Evolutionary conservation across 208 protist species (phyloP).

Genomic region (Leishmania arabica): DNA sequence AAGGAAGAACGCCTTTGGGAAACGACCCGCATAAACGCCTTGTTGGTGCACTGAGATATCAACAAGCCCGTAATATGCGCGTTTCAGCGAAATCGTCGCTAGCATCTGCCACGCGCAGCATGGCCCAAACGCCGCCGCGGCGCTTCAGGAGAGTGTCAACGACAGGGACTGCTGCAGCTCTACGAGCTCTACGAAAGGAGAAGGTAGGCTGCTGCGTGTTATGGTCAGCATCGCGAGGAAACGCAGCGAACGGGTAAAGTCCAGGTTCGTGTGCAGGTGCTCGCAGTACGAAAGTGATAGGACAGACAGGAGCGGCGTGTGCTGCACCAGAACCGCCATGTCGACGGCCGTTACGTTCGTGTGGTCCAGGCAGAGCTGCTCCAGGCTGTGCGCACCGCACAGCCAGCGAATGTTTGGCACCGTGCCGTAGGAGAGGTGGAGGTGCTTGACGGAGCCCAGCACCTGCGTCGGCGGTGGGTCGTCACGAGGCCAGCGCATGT

Average conservation of each 20-base stretch:
- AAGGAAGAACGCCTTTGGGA: not conserved
- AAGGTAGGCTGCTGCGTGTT: conserved; percentile 26
- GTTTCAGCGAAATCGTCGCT: not conserved
- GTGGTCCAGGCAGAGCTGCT: conserved; percentile 41
- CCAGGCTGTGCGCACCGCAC: conserved; percentile 22
- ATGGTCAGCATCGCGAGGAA: conserved; percentile 23
- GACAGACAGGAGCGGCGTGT: conserved; percentile 26
- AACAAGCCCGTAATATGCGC: too few species aligned
- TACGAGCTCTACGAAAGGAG: conserved; percentile 1
- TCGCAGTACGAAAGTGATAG: conserved; percentile 42
- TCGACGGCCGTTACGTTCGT: conserved; percentile 44
- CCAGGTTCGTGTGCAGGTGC: conserved; percentile 35
- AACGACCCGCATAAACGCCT: not conserved
- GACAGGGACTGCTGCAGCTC: conserved; percentile 10
- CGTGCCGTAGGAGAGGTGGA: conserved; percentile 26
- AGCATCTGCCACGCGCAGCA: not conserved
- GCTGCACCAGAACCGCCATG: conserved; percentile 26
- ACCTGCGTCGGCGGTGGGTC: conserved; percentile 11
- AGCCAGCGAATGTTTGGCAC: conserved; percentile 46
- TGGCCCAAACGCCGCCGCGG: not conserved
- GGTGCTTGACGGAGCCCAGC: conserved; percentile 17
- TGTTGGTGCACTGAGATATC: not conserved
- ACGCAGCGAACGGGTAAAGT: conserved; percentile 34
- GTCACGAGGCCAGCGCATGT: conserved; percentile 31
- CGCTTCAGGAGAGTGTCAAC: conserved; percentile 14